phyloP scores from a whole-genome alignment of 805 yeast genomes.

The Saturnispora zaruensis region DNA sequence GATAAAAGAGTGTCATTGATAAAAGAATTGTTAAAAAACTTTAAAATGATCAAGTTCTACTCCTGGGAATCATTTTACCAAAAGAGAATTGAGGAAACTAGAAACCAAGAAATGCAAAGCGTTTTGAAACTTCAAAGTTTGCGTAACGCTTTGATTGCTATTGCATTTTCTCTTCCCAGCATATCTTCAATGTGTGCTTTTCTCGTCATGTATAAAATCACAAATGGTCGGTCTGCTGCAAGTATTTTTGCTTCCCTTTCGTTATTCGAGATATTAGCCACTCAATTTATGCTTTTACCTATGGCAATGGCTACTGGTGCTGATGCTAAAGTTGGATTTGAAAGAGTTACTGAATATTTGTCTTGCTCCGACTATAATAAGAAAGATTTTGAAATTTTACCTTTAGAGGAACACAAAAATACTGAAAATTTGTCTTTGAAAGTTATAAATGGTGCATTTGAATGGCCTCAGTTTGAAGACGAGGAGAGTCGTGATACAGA shows the following conservation, averaged over 20 bases:
- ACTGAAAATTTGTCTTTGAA: constrained; percentile 36
- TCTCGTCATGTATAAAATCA: constrained; percentile 32
- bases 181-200: constrained; percentile 60
- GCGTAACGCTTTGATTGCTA: constrained; percentile 49
- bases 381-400: constrained; percentile 21
- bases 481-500: constrained; percentile 19
- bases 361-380: constrained; percentile 32
- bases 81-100: constrained; percentile 41
- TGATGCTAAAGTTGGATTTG: constrained; percentile 55
- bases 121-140: constrained; percentile 53
- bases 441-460: constrained; percentile 49
- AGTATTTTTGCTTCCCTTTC: constrained; percentile 62
- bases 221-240: constrained; percentile 42
- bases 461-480: constrained; percentile 50
- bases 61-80: constrained; percentile 85
- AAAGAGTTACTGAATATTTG: constrained; percentile 47
- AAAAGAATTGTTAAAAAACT: constrained; percentile 69
- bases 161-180: constrained; percentile 51
- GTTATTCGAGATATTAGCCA: constrained; percentile 51
- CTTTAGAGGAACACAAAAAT: constrained; percentile 15
- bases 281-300: constrained; percentile 60
- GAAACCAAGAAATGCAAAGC: constrained; percentile 53
- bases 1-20: constrained; percentile 69
- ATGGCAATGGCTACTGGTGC: constrained; percentile 56
- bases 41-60: constrained; percentile 76